Evolutionary conservation across 371 early-diverging fungal species (phyloP), one percentile per base, ranked within the genome.

Genomic region (Mucor sp.): DNA sequence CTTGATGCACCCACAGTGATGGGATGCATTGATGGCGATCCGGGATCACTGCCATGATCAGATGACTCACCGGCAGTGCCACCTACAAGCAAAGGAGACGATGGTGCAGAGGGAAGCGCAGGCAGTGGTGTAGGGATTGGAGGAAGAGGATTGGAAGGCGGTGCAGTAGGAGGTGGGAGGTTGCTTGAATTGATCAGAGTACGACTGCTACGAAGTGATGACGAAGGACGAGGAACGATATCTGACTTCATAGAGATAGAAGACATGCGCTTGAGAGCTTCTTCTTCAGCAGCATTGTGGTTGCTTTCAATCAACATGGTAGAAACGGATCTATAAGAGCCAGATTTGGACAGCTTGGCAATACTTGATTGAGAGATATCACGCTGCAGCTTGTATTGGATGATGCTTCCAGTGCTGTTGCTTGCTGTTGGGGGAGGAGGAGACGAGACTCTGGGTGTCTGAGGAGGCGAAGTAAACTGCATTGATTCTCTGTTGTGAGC

Each of bases 111-210:
- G 19, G 81, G 76, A 1, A 57, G 55, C 9, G 76, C 65, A 27
- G 80, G 79, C 19, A 76, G 65, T 53, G 74, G 66, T 8, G 77
- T 71, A n/a, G 84, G 84, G 23, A 81, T 72, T 7, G 84, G 84
- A n/a, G 84, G 84, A 35, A 84, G 68, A 30, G 81, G 82, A 56
- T 80, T 80, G 3, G 80, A 78, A 0, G 84, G 84, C 17, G 84
- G 84, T 12, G 84, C 81, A n/a, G 78, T 67, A 9, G 78, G 79
- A 53, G 82, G 82, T 17, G 82, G 82, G 12, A 77, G 59, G 39
- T 11, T 57, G 19, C 8, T 37, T 6, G 65, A 63, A 25, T 9
- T 55, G 9, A 47, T 58, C 8, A 58, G 23, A 1, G 53, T 59
- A 48, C 63, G 71, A 55, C 63, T 68, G 47, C 66, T 67, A 41